Evolutionary conservation across 345 rosid species (phyloP).

Genomic region (Camelina laxa): DNA sequence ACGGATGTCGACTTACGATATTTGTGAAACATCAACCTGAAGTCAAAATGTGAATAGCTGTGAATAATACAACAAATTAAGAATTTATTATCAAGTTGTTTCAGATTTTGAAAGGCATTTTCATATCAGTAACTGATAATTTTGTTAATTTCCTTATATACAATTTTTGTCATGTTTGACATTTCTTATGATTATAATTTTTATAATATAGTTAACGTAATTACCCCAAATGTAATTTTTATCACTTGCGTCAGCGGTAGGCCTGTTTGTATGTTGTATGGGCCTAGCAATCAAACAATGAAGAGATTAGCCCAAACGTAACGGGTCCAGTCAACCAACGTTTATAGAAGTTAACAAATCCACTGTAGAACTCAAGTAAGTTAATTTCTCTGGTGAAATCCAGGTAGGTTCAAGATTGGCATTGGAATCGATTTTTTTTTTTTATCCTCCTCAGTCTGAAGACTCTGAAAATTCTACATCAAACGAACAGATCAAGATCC

Average conservation of each 20-base stretch:
- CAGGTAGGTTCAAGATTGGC: constrained; percentile 13
- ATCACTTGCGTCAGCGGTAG: background rate
- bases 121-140: background rate
- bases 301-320: background rate
- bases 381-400: constrained; percentile 5
- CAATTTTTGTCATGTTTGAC: background rate
- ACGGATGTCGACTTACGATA: background rate
- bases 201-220: background rate
- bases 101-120: background rate
- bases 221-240: background rate
- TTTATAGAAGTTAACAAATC: background rate
- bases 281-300: background rate
- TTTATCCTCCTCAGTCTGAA: too few species aligned
- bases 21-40: background rate
- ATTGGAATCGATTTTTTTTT: background rate
- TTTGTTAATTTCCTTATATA: background rate
- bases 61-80: background rate
- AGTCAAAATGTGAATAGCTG: background rate
- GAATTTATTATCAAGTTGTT: too few species aligned
- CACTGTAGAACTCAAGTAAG: constrained; percentile 5
- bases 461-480: too few species aligned
- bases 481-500: background rate
- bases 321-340: background rate
- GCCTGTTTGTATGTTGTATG: background rate
- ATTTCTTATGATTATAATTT: background rate